Evolutionary conservation across 345 rosid species (phyloP).

Genomic region (Citrus australasica): DNA sequence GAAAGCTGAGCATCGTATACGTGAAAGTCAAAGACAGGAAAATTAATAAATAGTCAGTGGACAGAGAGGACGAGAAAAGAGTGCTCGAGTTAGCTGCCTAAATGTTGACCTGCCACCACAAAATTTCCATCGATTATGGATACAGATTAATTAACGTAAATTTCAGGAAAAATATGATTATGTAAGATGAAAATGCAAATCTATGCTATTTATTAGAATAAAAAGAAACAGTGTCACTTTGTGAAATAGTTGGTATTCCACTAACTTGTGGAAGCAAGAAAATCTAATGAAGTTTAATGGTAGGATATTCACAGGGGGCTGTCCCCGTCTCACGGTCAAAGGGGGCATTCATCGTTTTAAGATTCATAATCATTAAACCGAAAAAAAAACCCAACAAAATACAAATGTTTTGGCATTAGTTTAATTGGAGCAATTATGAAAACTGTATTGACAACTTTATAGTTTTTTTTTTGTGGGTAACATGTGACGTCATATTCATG

Average conservation of each 20-base stretch:
- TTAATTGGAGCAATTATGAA: not conserved
- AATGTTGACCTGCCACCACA: slow-evolving; percentile 26
- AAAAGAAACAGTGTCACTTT: not conserved
- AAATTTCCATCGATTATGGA: not conserved
- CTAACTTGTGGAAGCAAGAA: not conserved
- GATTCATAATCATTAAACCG: not conserved
- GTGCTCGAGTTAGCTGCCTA: slow-evolving; percentile 20
- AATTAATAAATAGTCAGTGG: not conserved
- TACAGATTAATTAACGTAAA: not conserved
- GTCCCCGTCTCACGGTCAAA: not conserved
- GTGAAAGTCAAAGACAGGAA: slow-evolving; percentile 27
- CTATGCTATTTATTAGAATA: not conserved
- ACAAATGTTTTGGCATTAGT: not conserved
- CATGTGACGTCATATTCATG: too few species aligned
- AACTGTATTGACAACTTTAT: too few species aligned
- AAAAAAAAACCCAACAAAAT: not conserved
- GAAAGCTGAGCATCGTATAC: not conserved
- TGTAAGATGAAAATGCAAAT: not conserved
- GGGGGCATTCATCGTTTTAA: not conserved
- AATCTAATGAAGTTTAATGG: not conserved
- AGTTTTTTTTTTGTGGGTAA: too few species aligned
- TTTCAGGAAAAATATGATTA: not conserved
- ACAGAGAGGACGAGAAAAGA: not conserved
- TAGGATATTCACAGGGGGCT: not conserved
- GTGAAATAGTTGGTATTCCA: not conserved